phyloP scores from a whole-genome alignment of 2,329 filamentous ascomycete genomes.

The Penicillium vulpinum region DNA sequence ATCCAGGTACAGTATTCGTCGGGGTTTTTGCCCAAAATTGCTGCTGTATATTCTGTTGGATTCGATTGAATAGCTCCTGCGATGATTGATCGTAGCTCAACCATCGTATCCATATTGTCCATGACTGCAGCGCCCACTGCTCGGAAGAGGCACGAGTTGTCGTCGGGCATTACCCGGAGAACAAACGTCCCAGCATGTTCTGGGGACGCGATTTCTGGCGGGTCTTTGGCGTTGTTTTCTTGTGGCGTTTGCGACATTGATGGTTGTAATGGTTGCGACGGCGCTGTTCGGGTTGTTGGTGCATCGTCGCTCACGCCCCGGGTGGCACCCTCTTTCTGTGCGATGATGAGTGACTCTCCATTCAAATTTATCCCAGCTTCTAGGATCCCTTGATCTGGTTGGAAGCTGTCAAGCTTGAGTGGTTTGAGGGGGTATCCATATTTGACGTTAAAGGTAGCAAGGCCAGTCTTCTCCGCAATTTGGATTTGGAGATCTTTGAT shows the following conservation, averaged over 20 bases:
- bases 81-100: constrained; percentile 72
- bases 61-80: constrained; percentile 75
- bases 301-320: background rate
- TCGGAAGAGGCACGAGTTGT: constrained; percentile 92
- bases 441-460: constrained; percentile 72
- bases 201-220: constrained; percentile 61
- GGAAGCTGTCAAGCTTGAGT: constrained; percentile 60
- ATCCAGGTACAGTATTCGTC: constrained; percentile 81
- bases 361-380: constrained; percentile 64
- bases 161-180: constrained; percentile 91
- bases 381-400: constrained; percentile 51
- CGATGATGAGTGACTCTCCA: constrained; percentile 69
- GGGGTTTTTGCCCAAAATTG: constrained; percentile 71
- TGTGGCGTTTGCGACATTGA: constrained; percentile 47
- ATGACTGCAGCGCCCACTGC: constrained; percentile 81
- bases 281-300: background rate
- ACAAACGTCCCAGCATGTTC: constrained; percentile 61
- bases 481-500: constrained; percentile 42
- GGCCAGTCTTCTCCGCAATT: constrained; percentile 61
- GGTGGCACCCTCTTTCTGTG: constrained; percentile 42
- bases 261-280: constrained; percentile 15
- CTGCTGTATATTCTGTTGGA: constrained; percentile 70
- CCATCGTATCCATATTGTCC: constrained; percentile 65
- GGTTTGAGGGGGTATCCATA: constrained; percentile 74
- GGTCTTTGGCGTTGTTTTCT: constrained; percentile 53